These are phyloP conservation scores for Neonectria punicea DNA, from an alignment of 2,329 filamentous ascomycete genomes.

Conservation along the genomic window DNA sequence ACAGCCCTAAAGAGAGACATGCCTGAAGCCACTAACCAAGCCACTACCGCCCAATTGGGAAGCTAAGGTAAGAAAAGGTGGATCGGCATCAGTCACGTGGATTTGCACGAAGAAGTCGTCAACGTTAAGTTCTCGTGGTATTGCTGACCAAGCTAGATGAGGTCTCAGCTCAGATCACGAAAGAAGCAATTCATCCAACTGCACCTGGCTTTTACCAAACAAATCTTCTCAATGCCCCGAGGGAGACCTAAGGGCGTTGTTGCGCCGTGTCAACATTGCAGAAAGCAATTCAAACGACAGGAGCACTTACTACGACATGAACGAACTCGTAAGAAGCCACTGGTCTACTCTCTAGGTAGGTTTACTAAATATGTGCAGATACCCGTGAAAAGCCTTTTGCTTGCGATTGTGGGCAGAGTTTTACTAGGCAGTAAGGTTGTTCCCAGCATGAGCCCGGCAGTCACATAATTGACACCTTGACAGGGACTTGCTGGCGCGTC, in stretches of 20 bases:
- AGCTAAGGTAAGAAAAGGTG: background rate
- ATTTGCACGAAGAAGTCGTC: too few relatives aligned
- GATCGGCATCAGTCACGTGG: background rate
- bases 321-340: background rate
- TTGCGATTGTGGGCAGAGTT: slow-evolving; percentile 5
- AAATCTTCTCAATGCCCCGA: too few relatives aligned
- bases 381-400: background rate
- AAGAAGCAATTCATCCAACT: background rate
- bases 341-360: fast-evolving
- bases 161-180: background rate
- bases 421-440: background rate
- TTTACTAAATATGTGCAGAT: background rate
- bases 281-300: background rate
- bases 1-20: background rate
- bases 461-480: too few relatives aligned
- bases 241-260: background rate
- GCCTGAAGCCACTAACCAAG: background rate
- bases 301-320: slow-evolving; percentile 3
- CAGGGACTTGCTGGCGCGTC: background rate
- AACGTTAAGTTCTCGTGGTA: background rate
- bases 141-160: background rate
- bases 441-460: too few relatives aligned
- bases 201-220: too few relatives aligned
- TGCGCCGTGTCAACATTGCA: background rate
- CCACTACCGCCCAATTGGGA: background rate